Base-by-base conservation (phyloP, 163 green algal species). In the Scenedesmus sp. region DNA sequence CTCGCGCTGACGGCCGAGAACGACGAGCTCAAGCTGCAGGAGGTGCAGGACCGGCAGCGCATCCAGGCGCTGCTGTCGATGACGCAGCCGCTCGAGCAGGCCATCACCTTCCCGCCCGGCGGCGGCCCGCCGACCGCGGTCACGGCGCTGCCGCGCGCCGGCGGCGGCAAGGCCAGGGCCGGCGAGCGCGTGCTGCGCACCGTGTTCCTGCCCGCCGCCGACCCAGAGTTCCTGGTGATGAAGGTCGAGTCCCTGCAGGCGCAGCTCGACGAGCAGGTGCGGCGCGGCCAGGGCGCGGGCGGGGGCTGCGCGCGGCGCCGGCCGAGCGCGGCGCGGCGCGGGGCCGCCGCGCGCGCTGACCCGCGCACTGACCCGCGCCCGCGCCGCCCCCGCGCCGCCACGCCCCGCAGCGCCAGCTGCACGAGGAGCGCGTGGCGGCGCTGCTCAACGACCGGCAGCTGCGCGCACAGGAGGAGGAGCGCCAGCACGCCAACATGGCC, bases 1-100 rank as follows among this genome's bases (percentile, higher is more conserved):
- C 85, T 97, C 29, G 81, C 83, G 6, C 79, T 96, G 34, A 91
- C 96, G 53, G 87, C 90, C 6, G 91, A 97, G 75, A 96, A 96
- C 74, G 94, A 97, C 70, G 88, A 93, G 45, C 87, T 97, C 14
- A 86, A 85, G 42, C 75, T 94, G 71, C 91, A 94, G 78, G 91
- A 97, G 76, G 79, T 93, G 11, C 87, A 96, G 60, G 91, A 97
- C 72, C 53, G 92, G 15, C 88, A 90, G 60, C 87, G 86, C 24
- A 95, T 97, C 62, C 85, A 95, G 81, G 87, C 96, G 80, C 87
- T 97, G 42, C 86, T 96, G 54, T 77, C 82, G 1, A 64, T 94
- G 15, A 86, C 76, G 24, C 65, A 87, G 54, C 86, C 84, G 20
- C 58, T 87, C n/a, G 86, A 92, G 63, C 83, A 90, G 42, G 86